Evolutionary conservation across 139 green algal genomes (phyloP).

Genomic region (Marvania coccoides): DNA sequence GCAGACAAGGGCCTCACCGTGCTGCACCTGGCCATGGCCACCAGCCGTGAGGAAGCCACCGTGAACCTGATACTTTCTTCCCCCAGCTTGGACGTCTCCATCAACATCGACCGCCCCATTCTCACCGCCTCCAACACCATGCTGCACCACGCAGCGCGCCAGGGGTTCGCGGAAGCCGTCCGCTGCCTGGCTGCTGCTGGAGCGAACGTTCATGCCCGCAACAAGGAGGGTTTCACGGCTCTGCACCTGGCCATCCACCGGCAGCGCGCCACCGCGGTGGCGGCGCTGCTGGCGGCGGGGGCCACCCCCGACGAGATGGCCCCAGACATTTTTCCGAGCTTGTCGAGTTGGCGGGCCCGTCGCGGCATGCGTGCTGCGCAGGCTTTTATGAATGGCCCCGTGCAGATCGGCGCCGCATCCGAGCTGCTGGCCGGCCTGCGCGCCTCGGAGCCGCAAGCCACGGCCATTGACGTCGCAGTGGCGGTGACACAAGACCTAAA

Average conservation of each 20-base stretch:
- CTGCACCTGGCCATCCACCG: conserved; percentile 9
- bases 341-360: background rate
- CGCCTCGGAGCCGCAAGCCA: background rate
- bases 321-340: conserved; percentile 15
- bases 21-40: conserved; percentile 5
- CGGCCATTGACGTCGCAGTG: conserved; percentile 16
- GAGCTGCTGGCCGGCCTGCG: background rate
- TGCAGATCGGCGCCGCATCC: background rate
- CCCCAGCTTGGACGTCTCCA: background rate
- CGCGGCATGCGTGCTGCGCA: conserved; percentile 2
- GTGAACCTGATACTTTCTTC: conserved; percentile 1
- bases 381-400: background rate
- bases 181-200: background rate
- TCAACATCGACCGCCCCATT: background rate
- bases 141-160: conserved; percentile 9
- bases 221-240: conserved; percentile 7
- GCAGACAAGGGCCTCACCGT: background rate
- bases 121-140: background rate
- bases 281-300: background rate
- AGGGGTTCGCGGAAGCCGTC: background rate
- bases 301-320: background rate
- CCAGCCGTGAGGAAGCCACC: conserved; percentile 5
- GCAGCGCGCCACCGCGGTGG: background rate
- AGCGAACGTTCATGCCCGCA: background rate
- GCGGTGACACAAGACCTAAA: conserved; percentile 2